A percentile compares a stretch with the other conserved stretches of the same genome.
Conservation (phyloP, 805 yeast genomes). For the Candida vaughaniae region DNA sequence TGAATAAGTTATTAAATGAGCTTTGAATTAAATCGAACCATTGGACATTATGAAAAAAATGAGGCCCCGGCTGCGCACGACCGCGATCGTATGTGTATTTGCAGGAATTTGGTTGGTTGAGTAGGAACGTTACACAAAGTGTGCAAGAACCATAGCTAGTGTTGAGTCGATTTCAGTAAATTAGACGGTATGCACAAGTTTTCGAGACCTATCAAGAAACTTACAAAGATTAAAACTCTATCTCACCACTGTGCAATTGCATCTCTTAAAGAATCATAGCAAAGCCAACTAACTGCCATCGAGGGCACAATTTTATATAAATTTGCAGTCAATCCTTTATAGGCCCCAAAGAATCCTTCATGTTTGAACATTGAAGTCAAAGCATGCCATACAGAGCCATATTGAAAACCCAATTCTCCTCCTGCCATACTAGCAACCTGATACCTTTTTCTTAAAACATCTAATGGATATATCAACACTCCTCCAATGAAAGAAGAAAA, state of each 20-base stretch:
- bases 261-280: conserved; percentile 69
- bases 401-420: conserved; percentile 77
- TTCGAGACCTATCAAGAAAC: too few species aligned
- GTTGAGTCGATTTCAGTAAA: too few species aligned
- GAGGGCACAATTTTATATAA: conserved; percentile 89
- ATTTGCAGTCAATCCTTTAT: conserved; percentile 76
- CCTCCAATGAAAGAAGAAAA: conserved; percentile 88
- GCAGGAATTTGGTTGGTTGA: conserved; percentile 10
- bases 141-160: too few species aligned
- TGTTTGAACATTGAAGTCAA: conserved; percentile 60
- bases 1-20: conserved; percentile 1
- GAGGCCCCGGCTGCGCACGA: conserved; percentile 1
- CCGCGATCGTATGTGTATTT: too few species aligned
- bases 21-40: conserved; percentile 13
- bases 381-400: conserved; percentile 76
- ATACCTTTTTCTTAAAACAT: conserved; percentile 81
- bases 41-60: conserved; percentile 5
- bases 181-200: too few species aligned
- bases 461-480: conserved; percentile 87
- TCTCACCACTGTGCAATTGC: conserved; percentile 27
- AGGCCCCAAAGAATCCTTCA: conserved; percentile 75
- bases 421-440: conserved; percentile 85
- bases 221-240: too few species aligned
- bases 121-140: too few species aligned
- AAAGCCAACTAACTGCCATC: conserved; percentile 94